Evolutionary conservation across 83 land plant genomes (phyloP).

Genomic region (Picea mariana): DNA sequence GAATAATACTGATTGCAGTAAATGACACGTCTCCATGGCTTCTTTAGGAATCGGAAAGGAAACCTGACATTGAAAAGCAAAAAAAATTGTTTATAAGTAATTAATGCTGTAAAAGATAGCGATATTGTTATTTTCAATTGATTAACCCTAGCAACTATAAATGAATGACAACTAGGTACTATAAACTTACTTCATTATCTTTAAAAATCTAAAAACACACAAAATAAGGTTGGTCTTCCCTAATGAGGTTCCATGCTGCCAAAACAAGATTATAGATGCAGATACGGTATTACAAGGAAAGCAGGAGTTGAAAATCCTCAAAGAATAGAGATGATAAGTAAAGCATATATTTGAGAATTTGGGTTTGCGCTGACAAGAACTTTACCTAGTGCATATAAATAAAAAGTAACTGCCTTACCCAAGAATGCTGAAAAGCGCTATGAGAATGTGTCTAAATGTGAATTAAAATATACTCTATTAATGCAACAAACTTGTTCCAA

Average conservation of each 20-base stretch:
- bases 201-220: not conserved
- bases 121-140: not conserved
- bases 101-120: not conserved
- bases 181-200: constrained; percentile 8
- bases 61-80: not conserved
- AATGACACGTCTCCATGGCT: not conserved
- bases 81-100: not conserved
- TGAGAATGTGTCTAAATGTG: not conserved
- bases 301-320: not conserved
- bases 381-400: not conserved
- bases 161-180: not conserved
- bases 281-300: not conserved
- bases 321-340: not conserved
- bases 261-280: not conserved
- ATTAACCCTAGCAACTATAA: not conserved
- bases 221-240: not conserved
- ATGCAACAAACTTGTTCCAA: not conserved
- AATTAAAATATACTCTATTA: not conserved
- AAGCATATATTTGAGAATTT: not conserved
- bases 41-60: not conserved
- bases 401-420: not conserved
- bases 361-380: too few relatives aligned
- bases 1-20: not conserved
- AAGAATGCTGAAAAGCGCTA: not conserved
- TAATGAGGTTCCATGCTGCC: not conserved